Base-by-base conservation (phyloP, 2,329 filamentous ascomycete species). In the Pseudocercospora crystallina region DNA sequence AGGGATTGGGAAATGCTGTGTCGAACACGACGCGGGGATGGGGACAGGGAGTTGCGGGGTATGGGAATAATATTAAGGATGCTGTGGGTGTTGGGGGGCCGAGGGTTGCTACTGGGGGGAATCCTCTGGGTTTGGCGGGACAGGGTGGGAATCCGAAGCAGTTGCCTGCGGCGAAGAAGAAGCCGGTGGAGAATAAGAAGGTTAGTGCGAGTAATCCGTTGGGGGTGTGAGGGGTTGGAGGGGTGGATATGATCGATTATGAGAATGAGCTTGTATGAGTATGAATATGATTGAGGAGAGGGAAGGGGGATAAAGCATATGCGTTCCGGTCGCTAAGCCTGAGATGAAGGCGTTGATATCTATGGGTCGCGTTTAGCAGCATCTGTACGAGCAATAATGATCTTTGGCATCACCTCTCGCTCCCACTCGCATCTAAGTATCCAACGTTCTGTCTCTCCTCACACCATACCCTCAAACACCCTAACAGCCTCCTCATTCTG, bases 1-100 rank as follows among this genome's bases (percentile, higher is more conserved):
- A 68, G 49, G 74, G 74, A 5, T 65, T 75, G 33, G 73, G 73
- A 5, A 59, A 68, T 20, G 66, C 64, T 34, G 71, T 78, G 37
- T 62, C 75, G 40, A 70, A 73, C 50, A 70, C 72, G 3, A 72
- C 74, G 2, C 69, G 73, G 36, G 62, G 63, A 40, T 77, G 74
- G 75, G 75, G 73, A 47, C 73, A 77, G 59, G 67, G 71, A 39
- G 71, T 78, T 2, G 71, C 75, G 36, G 73, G 73, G 35, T 77
- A 78, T 51, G 76, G 76, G 20, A 78, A 78, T 61, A 69, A 69
- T 30, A 72, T 78, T 62, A 78, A 78, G 56, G 75, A 78, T 57
- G 61, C 66, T 5, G 71, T 75, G 1, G 72, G 71, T 32, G 74
- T 76, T 1, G 64, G 66, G 3, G 76, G 76, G 5, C 61, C 68